These are phyloP conservation scores for Coemansia sp. DNA, from an alignment of 192 early-diverging fungal genomes.

Conservation along the genomic window DNA sequence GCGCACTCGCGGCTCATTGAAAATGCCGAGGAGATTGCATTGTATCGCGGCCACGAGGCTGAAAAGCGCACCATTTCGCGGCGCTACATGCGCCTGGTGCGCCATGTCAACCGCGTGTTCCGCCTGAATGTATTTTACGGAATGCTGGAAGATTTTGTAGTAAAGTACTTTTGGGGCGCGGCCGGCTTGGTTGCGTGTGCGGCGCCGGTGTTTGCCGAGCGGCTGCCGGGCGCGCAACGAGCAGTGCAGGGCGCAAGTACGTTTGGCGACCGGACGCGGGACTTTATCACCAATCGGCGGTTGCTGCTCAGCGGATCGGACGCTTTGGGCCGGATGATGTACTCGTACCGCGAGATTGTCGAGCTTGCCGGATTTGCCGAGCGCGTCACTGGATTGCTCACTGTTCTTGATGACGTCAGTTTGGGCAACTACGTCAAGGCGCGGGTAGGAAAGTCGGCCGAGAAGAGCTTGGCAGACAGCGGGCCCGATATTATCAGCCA, in stretches of 20 bases:
- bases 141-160: conserved; percentile 97
- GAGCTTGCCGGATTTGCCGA: conserved; percentile 94
- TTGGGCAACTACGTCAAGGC: conserved; percentile 76
- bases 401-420: conserved; percentile 86
- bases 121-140: conserved; percentile 83
- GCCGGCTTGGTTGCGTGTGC: conserved; percentile 83
- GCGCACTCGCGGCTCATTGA: conserved; percentile 92
- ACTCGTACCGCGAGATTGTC: conserved; percentile 91
- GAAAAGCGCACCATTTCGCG: conserved; percentile 82
- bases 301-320: conserved; percentile 75
- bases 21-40: conserved; percentile 94
- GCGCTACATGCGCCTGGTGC: conserved; percentile 75
- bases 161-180: conserved; percentile 98
- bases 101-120: conserved; percentile 85
- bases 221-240: conserved; percentile 27
- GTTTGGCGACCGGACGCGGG: conserved; percentile 48
- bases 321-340: conserved; percentile 83
- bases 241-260: conserved; percentile 8
- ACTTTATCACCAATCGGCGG: conserved; percentile 77
- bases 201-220: conserved; percentile 77
- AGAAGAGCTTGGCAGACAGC: conserved; percentile 10
- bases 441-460: conserved; percentile 45
- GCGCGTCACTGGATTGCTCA: conserved; percentile 81
- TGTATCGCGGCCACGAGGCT: conserved; percentile 80
- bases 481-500: conserved; percentile 54